Evolutionary conservation across 2,329 filamentous ascomycete genomes (phyloP).

Genomic region (Cladosporium halotolerans): DNA sequence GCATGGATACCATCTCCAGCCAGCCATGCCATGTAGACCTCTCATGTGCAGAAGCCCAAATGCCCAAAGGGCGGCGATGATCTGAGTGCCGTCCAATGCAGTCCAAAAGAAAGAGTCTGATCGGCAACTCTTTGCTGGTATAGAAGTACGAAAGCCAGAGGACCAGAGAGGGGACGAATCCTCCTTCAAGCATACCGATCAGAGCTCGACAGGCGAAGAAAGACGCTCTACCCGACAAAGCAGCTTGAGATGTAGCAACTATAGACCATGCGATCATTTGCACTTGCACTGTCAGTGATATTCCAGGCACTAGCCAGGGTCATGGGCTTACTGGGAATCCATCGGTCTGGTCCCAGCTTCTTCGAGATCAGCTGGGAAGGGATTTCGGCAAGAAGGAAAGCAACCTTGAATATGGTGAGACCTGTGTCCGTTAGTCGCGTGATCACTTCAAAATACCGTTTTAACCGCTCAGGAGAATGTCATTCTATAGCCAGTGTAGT

Average conservation of each 20-base stretch:
- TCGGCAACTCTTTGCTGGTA: constrained; percentile 36
- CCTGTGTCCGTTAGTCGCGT: constrained; percentile 9
- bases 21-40: constrained; percentile 19
- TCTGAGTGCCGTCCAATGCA: constrained; percentile 24
- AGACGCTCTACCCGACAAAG: constrained; percentile 27
- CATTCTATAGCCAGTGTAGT: too few species aligned
- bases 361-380: constrained; percentile 48
- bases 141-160: constrained; percentile 40
- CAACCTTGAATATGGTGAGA: constrained; percentile 38
- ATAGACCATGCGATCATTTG: constrained; percentile 33
- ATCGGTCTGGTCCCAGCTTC: constrained; percentile 44
- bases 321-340: constrained; percentile 27
- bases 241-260: constrained; percentile 33
- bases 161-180: constrained; percentile 31
- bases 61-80: constrained; percentile 26
- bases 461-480: constrained; percentile 12
- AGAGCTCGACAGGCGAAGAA: constrained; percentile 21
- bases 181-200: constrained; percentile 22
- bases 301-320: not conserved
- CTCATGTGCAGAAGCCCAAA: constrained; percentile 27
- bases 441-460: not conserved
- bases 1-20: constrained; percentile 25
- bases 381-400: constrained; percentile 42
- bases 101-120: constrained; percentile 40
- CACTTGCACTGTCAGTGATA: not conserved